phyloP scores from a whole-genome alignment of 2,329 filamentous ascomycete species.

The Colletotrichum lentis region DNA sequence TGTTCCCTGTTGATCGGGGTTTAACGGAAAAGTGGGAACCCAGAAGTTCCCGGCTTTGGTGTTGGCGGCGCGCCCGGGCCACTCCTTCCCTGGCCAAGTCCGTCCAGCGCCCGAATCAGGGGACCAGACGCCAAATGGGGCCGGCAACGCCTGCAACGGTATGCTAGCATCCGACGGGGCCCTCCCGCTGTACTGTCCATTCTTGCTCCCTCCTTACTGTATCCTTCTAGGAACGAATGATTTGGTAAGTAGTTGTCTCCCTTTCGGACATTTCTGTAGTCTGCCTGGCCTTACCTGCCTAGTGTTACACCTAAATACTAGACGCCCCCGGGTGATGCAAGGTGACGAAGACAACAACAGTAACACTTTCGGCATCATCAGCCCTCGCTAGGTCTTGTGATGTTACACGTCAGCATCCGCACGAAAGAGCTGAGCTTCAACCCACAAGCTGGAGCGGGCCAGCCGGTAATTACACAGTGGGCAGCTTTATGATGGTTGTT shows the following conservation, averaged over 20 bases:
- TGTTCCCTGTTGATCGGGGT: not conserved
- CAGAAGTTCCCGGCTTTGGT: not conserved
- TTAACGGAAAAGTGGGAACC: not conserved
- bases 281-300: no score
- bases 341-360: not conserved
- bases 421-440: not conserved
- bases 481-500: not conserved
- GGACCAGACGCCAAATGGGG: not conserved
- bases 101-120: not conserved
- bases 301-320: not conserved
- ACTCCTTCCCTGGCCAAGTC: not conserved
- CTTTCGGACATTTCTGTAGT: no score
- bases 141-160: conserved; percentile 1
- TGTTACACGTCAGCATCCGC: not conserved
- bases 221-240: not conserved
- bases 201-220: not conserved
- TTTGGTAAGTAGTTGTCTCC: not conserved
- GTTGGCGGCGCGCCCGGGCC: not conserved
- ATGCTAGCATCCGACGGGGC: not conserved
- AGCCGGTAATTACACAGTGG: not conserved
- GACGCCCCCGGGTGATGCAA: not conserved
- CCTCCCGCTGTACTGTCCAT: no score
- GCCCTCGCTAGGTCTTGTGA: not conserved
- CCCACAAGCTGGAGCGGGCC: not conserved
- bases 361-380: not conserved